Conservation (phyloP, 2,329 filamentous ascomycete species). For the Fusarium sp. region DNA sequence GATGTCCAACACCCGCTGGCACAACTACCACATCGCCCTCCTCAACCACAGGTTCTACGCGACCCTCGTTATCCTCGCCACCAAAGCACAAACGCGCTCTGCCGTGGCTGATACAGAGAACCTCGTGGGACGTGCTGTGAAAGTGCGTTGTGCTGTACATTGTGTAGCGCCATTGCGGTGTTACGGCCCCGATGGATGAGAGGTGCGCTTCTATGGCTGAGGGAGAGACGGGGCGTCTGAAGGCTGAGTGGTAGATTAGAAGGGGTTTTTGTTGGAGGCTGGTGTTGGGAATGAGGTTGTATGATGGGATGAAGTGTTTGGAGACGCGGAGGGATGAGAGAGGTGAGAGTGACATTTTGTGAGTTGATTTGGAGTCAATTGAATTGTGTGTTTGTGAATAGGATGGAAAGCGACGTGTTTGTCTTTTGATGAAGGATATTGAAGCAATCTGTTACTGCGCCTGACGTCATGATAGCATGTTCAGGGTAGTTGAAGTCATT, state of each 20-base stretch:
- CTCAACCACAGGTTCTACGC: conserved; percentile 69
- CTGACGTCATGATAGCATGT: conserved; percentile 12
- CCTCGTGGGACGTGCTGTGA: conserved; percentile 77
- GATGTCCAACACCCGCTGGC: conserved; percentile 76
- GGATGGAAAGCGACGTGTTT: too few species aligned
- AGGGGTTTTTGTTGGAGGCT: conserved; percentile 75
- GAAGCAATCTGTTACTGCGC: not conserved
- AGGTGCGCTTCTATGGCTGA: conserved; percentile 71
- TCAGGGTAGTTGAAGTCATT: conserved; percentile 7
- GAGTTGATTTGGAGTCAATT: too few species aligned
- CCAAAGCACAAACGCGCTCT: conserved; percentile 76
- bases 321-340: conserved; percentile 69
- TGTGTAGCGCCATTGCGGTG: conserved; percentile 77
- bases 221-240: conserved; percentile 60
- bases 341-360: conserved; percentile 25
- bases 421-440: not conserved
- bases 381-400: not conserved
- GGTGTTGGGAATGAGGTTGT: conserved; percentile 74
- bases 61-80: conserved; percentile 71
- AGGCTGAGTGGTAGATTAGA: conserved; percentile 75
- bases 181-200: conserved; percentile 65
- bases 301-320: conserved; percentile 71
- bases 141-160: conserved; percentile 79
- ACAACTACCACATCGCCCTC: conserved; percentile 76
- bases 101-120: conserved; percentile 72